Conservation (phyloP, 805 yeast genomes). For the Starmerella vitae region DNA sequence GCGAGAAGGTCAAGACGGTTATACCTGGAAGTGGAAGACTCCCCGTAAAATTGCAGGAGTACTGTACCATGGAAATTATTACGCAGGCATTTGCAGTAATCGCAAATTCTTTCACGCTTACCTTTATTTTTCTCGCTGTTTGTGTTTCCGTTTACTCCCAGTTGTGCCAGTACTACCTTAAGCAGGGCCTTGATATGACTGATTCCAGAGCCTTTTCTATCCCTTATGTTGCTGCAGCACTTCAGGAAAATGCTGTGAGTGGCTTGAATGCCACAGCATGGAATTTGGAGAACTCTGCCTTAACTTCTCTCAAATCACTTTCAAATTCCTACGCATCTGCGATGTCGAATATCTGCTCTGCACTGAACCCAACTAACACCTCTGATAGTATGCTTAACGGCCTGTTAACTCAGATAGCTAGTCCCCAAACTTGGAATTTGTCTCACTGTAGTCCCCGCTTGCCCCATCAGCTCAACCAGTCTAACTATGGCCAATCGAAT, state of each 20-base stretch:
- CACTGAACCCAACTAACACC: background rate
- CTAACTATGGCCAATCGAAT: background rate
- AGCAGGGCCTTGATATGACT: background rate
- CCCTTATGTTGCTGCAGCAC: conserved; percentile 3
- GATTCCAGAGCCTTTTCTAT: background rate
- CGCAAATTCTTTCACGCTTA: background rate
- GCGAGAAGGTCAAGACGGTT: too few relatives aligned
- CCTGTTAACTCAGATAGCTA: background rate
- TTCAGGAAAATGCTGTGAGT: conserved; percentile 2
- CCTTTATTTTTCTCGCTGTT: background rate
- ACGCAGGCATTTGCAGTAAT: background rate
- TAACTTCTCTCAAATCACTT: background rate
- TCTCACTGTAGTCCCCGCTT: background rate
- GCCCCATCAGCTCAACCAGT: background rate
- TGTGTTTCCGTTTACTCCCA: background rate
- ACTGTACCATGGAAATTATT: background rate
- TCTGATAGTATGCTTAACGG: background rate
- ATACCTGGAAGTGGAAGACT: too few relatives aligned
- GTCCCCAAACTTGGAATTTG: background rate
- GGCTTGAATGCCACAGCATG: conserved; percentile 14
- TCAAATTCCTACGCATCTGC: background rate
- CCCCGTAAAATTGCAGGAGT: background rate
- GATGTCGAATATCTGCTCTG: background rate
- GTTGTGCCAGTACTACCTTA: background rate
- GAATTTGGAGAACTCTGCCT: conserved; percentile 6